phyloP scores from a whole-genome alignment of 2,329 filamentous ascomycete species.

The Colletotrichum coccodes region DNA sequence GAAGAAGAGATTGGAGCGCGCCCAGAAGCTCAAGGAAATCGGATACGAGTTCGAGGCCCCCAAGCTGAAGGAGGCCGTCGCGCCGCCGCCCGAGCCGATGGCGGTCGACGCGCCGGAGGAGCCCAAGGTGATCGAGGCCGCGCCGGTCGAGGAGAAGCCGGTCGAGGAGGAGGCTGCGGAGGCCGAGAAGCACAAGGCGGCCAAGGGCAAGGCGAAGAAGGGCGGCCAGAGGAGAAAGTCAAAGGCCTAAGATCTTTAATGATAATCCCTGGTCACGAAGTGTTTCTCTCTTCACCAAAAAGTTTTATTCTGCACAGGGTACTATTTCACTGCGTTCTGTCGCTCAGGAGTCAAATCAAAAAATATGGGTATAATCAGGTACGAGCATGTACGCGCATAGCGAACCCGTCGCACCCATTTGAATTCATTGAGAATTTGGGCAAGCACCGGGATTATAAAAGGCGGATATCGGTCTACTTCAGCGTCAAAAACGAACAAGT shows the following conservation, averaged over 20 bases:
- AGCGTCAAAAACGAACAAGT: slow-evolving; percentile 56
- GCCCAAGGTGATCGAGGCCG: slow-evolving; percentile 44
- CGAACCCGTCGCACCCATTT: slow-evolving; percentile 66
- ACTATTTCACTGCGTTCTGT: slow-evolving; percentile 5
- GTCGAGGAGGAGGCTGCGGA: slow-evolving; percentile 43
- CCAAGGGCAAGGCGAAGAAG: slow-evolving; percentile 45
- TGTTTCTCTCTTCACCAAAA: not conserved
- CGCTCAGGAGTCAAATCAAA: slow-evolving; percentile 3
- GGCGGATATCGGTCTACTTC: slow-evolving; percentile 65
- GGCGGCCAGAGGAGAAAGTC: slow-evolving; percentile 43
- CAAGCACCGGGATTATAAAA: slow-evolving; percentile 70
- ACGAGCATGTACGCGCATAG: slow-evolving; percentile 66
- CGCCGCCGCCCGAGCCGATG: slow-evolving; percentile 48
- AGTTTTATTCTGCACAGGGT: slow-evolving; percentile 2
- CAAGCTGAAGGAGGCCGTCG: slow-evolving; percentile 68
- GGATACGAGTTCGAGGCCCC: slow-evolving; percentile 88
- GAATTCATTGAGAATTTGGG: slow-evolving; percentile 42
- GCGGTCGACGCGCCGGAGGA: slow-evolving; percentile 45
- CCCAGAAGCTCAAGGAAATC: slow-evolving; percentile 79
- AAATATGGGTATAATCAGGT: slow-evolving; percentile 6
- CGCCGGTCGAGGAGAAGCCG: slow-evolving; percentile 48
- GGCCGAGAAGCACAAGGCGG: slow-evolving; percentile 37
- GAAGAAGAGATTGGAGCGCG: slow-evolving; percentile 73
- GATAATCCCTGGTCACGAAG: slow-evolving; percentile 27
- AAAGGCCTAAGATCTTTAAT: slow-evolving; percentile 44